Percentiles rank a stretch among this genome's conserved stretches.
These are phyloP conservation scores for Ceratobasidium sp. DNA, from an alignment of 1,284 basidiomycete species.

Conservation along the genomic window DNA sequence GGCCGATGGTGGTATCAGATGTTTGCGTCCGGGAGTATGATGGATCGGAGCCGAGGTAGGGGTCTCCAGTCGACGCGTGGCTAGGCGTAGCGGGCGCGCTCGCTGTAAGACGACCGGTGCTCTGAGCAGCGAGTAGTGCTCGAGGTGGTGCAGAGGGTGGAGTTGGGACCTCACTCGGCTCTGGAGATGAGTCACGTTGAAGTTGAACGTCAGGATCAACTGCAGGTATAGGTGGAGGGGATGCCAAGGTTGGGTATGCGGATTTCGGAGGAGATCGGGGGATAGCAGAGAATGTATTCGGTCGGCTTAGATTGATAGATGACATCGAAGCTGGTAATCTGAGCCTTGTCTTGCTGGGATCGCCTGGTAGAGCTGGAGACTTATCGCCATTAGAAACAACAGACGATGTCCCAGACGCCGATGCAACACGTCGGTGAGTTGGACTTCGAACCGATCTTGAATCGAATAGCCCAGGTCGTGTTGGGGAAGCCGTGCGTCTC, in stretches of 20 bases:
- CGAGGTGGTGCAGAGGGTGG: conserved; percentile 18
- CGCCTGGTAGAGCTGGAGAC: neutral
- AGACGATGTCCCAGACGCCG: conserved; percentile 14
- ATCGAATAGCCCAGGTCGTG: neutral
- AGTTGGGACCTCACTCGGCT: neutral
- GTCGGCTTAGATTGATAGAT: conserved; percentile 14
- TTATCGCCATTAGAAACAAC: neutral
- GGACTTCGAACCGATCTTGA: neutral
- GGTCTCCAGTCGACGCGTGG: neutral
- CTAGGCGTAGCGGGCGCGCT: conserved; percentile 37
- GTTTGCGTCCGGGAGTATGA: neutral
- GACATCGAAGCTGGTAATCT: conserved; percentile 20
- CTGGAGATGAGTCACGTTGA: conserved; percentile 22
- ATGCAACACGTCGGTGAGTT: conserved; percentile 25
- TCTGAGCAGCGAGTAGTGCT: neutral
- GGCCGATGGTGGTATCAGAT: conserved; percentile 11
- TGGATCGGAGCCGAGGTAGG: neutral
- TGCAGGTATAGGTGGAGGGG: neutral
- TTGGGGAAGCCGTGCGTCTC: conserved; percentile 6
- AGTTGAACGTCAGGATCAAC: conserved; percentile 3
- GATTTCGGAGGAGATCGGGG: conserved; percentile 29
- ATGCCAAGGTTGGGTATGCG: conserved; percentile 6
- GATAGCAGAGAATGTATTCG: conserved; percentile 8
- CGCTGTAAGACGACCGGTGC: neutral
- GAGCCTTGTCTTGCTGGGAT: conserved; percentile 6